Conservation (phyloP, 768 basidiomycete genomes). For the Termitomyces sp. region DNA sequence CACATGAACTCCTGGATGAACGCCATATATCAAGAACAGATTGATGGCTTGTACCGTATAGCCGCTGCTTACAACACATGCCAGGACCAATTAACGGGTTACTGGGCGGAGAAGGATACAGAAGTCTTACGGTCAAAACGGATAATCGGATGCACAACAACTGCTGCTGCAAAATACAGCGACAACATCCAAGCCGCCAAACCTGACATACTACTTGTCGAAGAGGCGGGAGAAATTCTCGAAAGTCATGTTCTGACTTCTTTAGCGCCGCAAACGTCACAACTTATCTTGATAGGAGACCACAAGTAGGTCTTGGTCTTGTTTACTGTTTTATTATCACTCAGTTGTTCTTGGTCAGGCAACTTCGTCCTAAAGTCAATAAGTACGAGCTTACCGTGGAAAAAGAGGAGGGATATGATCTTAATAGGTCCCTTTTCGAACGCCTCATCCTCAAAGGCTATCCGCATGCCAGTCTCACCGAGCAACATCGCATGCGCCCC, state of each 20-base stretch:
- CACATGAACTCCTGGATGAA: neutral
- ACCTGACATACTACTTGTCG: neutral
- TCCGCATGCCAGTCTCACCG: constrained; percentile 49
- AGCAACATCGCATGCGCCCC: constrained; percentile 73
- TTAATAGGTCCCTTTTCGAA: constrained; percentile 67
- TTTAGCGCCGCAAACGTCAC: neutral
- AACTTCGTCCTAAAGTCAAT: constrained; percentile 69
- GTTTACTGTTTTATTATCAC: neutral
- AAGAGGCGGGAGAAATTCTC: neutral
- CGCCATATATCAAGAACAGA: constrained; percentile 3
- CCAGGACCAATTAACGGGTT: neutral
- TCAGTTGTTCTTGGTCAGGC: constrained; percentile 14
- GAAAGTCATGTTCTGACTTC: neutral
- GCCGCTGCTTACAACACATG: neutral
- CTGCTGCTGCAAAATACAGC: neutral
- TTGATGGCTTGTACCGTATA: neutral
- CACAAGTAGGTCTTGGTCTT: neutral
- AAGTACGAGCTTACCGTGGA: constrained; percentile 58
- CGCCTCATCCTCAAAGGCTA: constrained; percentile 57
- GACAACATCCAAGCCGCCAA: neutral
- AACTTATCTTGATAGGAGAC: neutral
- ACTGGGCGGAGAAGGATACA: neutral
- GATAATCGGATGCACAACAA: constrained; percentile 1
- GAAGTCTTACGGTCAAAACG: neutral
- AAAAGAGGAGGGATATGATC: constrained; percentile 60